Evolutionary conservation across 2,329 filamentous ascomycete species (phyloP).

Genomic region (Colletotrichum sp.): DNA sequence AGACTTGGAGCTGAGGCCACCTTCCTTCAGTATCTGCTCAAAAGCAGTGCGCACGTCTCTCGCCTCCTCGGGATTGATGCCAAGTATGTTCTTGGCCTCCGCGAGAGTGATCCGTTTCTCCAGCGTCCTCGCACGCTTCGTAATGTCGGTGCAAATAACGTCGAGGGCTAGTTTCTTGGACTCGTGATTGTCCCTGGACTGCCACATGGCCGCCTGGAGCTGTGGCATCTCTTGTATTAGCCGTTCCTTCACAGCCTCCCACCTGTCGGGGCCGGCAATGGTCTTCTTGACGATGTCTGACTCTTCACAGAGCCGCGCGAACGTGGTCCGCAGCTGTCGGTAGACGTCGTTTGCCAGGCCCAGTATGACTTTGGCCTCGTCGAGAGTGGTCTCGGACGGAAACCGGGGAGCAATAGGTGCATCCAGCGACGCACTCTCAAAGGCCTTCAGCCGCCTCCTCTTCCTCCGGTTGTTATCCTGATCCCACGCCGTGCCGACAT

Average conservation of each 20-base stretch:
- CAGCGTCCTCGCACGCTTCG: slow-evolving; percentile 74
- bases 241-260: slow-evolving; percentile 73
- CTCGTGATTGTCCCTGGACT: slow-evolving; percentile 62
- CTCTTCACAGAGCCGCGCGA: slow-evolving; percentile 73
- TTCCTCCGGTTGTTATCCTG: slow-evolving; percentile 12
- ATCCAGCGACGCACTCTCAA: slow-evolving; percentile 62
- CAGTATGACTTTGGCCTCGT: slow-evolving; percentile 76
- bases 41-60: slow-evolving; percentile 71
- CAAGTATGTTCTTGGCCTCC: slow-evolving; percentile 71
- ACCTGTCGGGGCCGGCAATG: slow-evolving; percentile 72
- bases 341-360: slow-evolving; percentile 69
- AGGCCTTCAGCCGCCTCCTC: slow-evolving; percentile 11
- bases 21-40: slow-evolving; percentile 67
- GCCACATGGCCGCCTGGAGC: slow-evolving; percentile 66
- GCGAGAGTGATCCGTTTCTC: slow-evolving; percentile 73
- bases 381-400: slow-evolving; percentile 82
- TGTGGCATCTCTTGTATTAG: slow-evolving; percentile 70
- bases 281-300: slow-evolving; percentile 77
- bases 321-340: slow-evolving; percentile 67
- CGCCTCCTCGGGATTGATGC: slow-evolving; percentile 47
- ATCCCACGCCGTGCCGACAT: background rate
- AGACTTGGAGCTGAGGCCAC: slow-evolving; percentile 75
- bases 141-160: slow-evolving; percentile 81
- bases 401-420: slow-evolving; percentile 74
- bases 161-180: slow-evolving; percentile 74